phyloP scores from a whole-genome alignment of 345 rosid species.

The Eucalyptus tenuipes region DNA sequence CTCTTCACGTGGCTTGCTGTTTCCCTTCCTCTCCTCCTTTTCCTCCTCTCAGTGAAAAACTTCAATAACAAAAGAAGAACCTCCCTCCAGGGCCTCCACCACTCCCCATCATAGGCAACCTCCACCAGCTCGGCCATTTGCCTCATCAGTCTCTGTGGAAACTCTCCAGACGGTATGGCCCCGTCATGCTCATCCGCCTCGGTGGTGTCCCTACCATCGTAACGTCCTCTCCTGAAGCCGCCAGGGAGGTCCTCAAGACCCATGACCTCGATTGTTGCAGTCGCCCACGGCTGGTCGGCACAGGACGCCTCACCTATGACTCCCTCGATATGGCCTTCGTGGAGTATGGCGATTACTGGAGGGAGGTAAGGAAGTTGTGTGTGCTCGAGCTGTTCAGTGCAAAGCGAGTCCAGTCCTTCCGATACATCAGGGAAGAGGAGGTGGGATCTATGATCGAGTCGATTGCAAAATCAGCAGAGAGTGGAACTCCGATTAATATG shows the following conservation, averaged over 20 bases:
- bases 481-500: conserved; percentile 3
- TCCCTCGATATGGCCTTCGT: conserved; percentile 11
- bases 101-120: background rate
- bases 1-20: background rate
- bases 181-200: conserved; percentile 11
- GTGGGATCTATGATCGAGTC: conserved; percentile 8
- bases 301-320: conserved; percentile 16
- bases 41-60: background rate
- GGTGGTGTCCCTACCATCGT: conserved; percentile 2
- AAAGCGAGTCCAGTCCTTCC: background rate
- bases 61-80: background rate
- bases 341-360: conserved; percentile 1
- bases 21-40: background rate
- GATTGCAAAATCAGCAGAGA: conserved; percentile 4
- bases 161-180: conserved; percentile 8
- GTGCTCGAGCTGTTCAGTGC: conserved; percentile 8
- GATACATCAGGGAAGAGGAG: conserved; percentile 13
- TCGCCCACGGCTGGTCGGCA: conserved; percentile 1
- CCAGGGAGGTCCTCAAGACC: conserved; percentile 1
- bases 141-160: conserved; percentile 5
- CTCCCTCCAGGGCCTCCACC: background rate
- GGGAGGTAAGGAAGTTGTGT: conserved; percentile 15
- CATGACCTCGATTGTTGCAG: conserved; percentile 10
- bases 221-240: conserved; percentile 11
- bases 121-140: background rate